A percentile compares a stretch with the other conserved stretches of the same genome.
Evolutionary conservation across 257 asterid species (phyloP).

Genomic region (Forsythia viridissima): DNA sequence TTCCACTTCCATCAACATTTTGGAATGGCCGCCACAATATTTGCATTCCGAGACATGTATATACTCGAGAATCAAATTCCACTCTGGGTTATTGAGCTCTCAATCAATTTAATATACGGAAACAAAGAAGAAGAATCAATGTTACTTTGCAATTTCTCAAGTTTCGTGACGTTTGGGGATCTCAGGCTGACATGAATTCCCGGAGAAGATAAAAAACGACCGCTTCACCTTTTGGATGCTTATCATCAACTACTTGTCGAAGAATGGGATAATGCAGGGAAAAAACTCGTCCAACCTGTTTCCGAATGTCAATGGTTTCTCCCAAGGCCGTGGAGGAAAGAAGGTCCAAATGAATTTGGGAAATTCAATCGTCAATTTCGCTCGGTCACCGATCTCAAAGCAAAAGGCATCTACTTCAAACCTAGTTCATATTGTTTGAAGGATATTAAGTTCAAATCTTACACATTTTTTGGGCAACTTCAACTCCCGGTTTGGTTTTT

Average conservation of each 20-base stretch:
- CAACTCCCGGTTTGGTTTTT: constrained; percentile 16
- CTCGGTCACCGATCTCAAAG: constrained; percentile 16
- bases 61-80: constrained; percentile 41
- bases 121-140: neutral
- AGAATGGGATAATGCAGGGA: neutral
- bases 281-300: constrained; percentile 7
- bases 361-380: neutral
- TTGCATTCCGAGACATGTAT: constrained; percentile 3
- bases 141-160: neutral
- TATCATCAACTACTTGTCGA: neutral
- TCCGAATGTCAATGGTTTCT: too few species aligned
- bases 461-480: neutral
- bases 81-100: constrained; percentile 6
- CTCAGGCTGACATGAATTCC: neutral
- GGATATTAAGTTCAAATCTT: constrained; percentile 17
- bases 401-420: constrained; percentile 23
- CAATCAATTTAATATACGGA: neutral
- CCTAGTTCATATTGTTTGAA: constrained; percentile 17
- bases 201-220: neutral
- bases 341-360: neutral
- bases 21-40: neutral
- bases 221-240: constrained; percentile 30
- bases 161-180: neutral
- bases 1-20: neutral
- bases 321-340: too few species aligned